phyloP scores from a whole-genome alignment of 805 yeast genomes.

The Saccharomyces eubayanus region DNA sequence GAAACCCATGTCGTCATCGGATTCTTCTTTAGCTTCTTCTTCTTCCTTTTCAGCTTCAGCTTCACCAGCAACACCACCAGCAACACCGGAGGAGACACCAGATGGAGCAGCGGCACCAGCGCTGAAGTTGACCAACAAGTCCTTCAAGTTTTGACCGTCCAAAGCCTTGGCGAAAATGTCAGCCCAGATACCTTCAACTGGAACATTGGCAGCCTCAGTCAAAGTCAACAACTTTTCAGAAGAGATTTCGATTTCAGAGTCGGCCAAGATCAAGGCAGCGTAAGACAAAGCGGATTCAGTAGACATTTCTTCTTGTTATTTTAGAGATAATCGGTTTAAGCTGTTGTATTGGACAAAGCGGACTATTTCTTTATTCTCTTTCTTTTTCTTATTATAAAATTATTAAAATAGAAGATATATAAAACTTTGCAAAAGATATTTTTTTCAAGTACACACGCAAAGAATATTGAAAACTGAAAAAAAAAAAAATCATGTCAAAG shows the following conservation, averaged over 20 bases:
- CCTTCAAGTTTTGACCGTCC: slow-evolving; percentile 68
- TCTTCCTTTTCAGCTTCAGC: slow-evolving; percentile 50
- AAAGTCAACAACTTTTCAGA: slow-evolving; percentile 68
- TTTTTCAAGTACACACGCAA: neutral
- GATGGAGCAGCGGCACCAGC: slow-evolving; percentile 40
- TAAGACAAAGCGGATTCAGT: slow-evolving; percentile 85
- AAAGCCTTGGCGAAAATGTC: slow-evolving; percentile 73
- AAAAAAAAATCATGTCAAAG: neutral
- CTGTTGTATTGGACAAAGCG: slow-evolving; percentile 5
- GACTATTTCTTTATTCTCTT: slow-evolving; percentile 8
- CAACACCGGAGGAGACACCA: slow-evolving; percentile 38
- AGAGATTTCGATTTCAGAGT: slow-evolving; percentile 90
- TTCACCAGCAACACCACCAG: slow-evolving; percentile 37
- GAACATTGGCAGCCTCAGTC: slow-evolving; percentile 59
- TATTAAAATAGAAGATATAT: neutral
- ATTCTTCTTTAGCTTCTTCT: slow-evolving; percentile 55
- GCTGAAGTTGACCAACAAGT: slow-evolving; percentile 52
- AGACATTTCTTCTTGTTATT: slow-evolving; percentile 34
- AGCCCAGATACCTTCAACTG: slow-evolving; percentile 67
- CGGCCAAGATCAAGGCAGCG: slow-evolving; percentile 98
- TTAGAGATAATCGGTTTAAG: slow-evolving; percentile 11
- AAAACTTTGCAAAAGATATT: neutral
- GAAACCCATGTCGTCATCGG: slow-evolving; percentile 83
- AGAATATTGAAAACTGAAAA: neutral
- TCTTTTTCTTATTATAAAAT: neutral